A percentile compares a stretch with the other conserved stretches of the same genome.
Evolutionary conservation across 805 yeast genomes (phyloP).

Genomic region (Pichia occidentalis): DNA sequence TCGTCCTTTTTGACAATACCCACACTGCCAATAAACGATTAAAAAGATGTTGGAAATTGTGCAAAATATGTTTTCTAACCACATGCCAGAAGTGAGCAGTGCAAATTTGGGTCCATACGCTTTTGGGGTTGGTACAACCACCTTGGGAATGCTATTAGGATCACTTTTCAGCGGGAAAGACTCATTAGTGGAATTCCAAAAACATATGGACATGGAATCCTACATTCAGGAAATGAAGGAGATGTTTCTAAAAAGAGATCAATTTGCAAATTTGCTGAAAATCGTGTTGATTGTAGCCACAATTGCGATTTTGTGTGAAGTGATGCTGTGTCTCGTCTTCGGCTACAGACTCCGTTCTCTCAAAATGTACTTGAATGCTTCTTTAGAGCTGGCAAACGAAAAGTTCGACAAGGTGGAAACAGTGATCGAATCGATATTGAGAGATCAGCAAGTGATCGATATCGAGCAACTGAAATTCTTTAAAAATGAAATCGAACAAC

Average conservation of each 20-base stretch:
- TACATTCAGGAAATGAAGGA: slow-evolving; percentile 10
- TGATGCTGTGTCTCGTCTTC: not conserved
- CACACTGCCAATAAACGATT: not conserved
- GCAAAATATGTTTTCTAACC: no score
- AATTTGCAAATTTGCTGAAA: not conserved
- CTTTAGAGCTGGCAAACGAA: not conserved
- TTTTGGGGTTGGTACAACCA: slow-evolving; percentile 6
- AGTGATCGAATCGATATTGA: slow-evolving; percentile 14
- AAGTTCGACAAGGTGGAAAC: slow-evolving; percentile 6
- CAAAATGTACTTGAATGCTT: not conserved
- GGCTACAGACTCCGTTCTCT: not conserved
- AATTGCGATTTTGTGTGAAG: not conserved
- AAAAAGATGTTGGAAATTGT: not conserved
- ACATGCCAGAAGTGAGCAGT: no score
- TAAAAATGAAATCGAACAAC: slow-evolving; percentile 9
- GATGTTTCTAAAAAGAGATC: slow-evolving; percentile 9
- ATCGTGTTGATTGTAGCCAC: not conserved
- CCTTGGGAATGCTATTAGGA: not conserved
- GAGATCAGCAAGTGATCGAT: slow-evolving; percentile 6
- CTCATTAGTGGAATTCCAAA: slow-evolving; percentile 7
- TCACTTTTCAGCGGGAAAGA: not conserved
- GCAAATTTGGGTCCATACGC: no score
- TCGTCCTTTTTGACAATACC: no score
- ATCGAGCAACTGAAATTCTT: slow-evolving; percentile 4
- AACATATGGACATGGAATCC: slow-evolving; percentile 5